Percentiles rank a stretch among this genome's conserved stretches.
Conservation (phyloP, 805 yeast genomes). For the Candida qinlingensis region DNA sequence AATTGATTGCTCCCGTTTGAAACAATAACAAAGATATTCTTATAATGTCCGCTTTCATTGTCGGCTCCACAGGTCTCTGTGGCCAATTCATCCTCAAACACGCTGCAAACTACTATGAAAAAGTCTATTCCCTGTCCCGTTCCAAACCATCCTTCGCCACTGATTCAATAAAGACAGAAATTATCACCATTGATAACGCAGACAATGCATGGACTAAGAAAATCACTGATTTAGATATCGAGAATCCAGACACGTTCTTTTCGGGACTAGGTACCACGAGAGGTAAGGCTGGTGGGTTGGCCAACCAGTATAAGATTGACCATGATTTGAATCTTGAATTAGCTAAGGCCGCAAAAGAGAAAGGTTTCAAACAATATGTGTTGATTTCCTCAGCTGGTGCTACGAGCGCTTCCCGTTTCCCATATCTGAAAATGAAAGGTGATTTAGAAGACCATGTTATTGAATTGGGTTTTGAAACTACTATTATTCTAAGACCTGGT, state of each 20-base stretch:
- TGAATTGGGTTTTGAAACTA: conserved; percentile 59
- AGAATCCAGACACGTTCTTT: conserved; percentile 35
- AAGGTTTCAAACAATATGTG: conserved; percentile 64
- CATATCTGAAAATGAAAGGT: conserved; percentile 69
- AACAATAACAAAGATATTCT: no score
- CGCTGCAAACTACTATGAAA: conserved; percentile 32
- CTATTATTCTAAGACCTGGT: conserved; percentile 79
- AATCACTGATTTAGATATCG: conserved; percentile 22
- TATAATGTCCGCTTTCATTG: conserved; percentile 23
- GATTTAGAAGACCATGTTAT: conserved; percentile 64
- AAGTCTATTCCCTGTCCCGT: conserved; percentile 49
- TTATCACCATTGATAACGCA: conserved; percentile 42
- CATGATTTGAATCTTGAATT: conserved; percentile 62
- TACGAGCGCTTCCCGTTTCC: conserved; percentile 44
- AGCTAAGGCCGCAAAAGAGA: conserved; percentile 68
- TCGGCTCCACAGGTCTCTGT: conserved; percentile 80
- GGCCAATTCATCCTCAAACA: conserved; percentile 53
- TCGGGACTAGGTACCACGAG: conserved; percentile 75
- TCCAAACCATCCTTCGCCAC: conserved; percentile 22
- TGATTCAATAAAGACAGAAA: conserved; percentile 16
- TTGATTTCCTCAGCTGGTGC: conserved; percentile 70
- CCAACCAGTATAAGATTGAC: conserved; percentile 65
- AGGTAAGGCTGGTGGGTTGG: conserved; percentile 67
- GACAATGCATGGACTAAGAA: conserved; percentile 42
- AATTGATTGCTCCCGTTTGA: no score